A percentile compares a stretch with the other conserved stretches of the same genome.
Conservation (phyloP, 495 filamentous ascomycete genomes). For the Neurospora africana region DNA sequence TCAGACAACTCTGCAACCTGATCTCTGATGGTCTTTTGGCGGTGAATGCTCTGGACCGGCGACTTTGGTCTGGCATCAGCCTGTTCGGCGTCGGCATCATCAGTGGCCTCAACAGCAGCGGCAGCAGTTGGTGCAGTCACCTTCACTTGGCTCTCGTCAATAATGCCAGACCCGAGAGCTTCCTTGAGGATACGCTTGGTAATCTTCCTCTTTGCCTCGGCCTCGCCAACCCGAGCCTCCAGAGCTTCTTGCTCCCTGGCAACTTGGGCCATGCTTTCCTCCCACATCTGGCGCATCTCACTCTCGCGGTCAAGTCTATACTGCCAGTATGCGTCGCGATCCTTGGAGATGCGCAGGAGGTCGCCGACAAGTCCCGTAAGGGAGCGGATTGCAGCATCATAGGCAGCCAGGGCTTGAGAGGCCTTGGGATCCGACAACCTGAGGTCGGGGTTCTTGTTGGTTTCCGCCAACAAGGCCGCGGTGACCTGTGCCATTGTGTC, state of each 20-base stretch:
- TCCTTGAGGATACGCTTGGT: slow-evolving; percentile 87
- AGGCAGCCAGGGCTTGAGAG: slow-evolving; percentile 70
- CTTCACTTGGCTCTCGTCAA: slow-evolving; percentile 32
- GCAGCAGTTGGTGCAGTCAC: slow-evolving; percentile 24
- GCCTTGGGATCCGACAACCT: slow-evolving; percentile 64
- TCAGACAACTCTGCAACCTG: slow-evolving; percentile 59
- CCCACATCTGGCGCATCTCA: slow-evolving; percentile 86
- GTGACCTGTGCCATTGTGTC: slow-evolving; percentile 80
- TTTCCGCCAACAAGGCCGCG: slow-evolving; percentile 66
- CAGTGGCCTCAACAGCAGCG: slow-evolving; percentile 21
- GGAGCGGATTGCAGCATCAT: slow-evolving; percentile 79
- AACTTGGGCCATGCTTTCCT: slow-evolving; percentile 94
- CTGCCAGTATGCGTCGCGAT: slow-evolving; percentile 94
- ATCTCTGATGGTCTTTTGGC: slow-evolving; percentile 48
- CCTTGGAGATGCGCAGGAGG: slow-evolving; percentile 79
- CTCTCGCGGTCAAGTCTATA: slow-evolving; percentile 83
- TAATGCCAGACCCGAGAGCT: slow-evolving; percentile 55
- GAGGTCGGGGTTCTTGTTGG: slow-evolving; percentile 54
- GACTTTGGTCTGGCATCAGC: slow-evolving; percentile 30
- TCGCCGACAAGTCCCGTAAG: slow-evolving; percentile 80
- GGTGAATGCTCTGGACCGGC: slow-evolving; percentile 30
- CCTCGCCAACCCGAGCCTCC: slow-evolving; percentile 76
- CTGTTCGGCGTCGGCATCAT: slow-evolving; percentile 16
- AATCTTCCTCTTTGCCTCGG: slow-evolving; percentile 77
- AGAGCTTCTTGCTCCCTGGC: slow-evolving; percentile 88